Evolutionary conservation across 2,329 filamentous ascomycete genomes (phyloP).

Genomic region (Penicillium expansum): DNA sequence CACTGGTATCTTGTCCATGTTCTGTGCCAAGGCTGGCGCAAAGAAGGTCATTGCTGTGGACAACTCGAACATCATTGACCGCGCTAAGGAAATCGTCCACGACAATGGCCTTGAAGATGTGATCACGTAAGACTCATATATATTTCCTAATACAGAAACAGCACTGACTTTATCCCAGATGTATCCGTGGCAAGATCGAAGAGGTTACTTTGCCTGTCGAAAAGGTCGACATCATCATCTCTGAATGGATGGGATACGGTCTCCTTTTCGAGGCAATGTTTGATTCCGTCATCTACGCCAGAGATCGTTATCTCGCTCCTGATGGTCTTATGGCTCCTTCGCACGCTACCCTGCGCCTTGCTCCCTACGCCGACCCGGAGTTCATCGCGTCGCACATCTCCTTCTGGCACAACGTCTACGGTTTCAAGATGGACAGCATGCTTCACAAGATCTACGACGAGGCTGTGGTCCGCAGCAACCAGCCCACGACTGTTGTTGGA

Average conservation of each 20-base stretch:
- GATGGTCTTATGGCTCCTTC: conserved; percentile 83
- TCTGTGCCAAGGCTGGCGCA: conserved; percentile 87
- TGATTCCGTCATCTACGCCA: conserved; percentile 82
- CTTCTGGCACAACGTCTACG: conserved; percentile 92
- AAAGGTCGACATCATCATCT: conserved; percentile 90
- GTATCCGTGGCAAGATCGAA: conserved; percentile 81
- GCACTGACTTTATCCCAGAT: conserved; percentile 41
- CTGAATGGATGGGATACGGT: conserved; percentile 97
- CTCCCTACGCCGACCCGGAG: conserved; percentile 73
- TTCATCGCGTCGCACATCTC: conserved; percentile 73
- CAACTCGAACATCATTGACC: conserved; percentile 84
- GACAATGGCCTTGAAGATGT: conserved; percentile 70
- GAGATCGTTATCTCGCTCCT: conserved; percentile 78
- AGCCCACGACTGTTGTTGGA: conserved; percentile 53
- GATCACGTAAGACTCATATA: conserved; percentile 58
- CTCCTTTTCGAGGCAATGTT: conserved; percentile 95
- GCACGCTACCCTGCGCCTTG: conserved; percentile 77
- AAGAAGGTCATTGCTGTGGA: conserved; percentile 86
- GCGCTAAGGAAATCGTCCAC: conserved; percentile 79
- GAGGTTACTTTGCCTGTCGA: conserved; percentile 75
- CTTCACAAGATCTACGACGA: conserved; percentile 77
- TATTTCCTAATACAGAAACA: not conserved
- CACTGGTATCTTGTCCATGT: conserved; percentile 87
- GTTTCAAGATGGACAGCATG: conserved; percentile 93
- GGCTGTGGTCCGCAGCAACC: conserved; percentile 71